phyloP scores from a whole-genome alignment of 768 basidiomycete genomes.

The Hericium coralloides region DNA sequence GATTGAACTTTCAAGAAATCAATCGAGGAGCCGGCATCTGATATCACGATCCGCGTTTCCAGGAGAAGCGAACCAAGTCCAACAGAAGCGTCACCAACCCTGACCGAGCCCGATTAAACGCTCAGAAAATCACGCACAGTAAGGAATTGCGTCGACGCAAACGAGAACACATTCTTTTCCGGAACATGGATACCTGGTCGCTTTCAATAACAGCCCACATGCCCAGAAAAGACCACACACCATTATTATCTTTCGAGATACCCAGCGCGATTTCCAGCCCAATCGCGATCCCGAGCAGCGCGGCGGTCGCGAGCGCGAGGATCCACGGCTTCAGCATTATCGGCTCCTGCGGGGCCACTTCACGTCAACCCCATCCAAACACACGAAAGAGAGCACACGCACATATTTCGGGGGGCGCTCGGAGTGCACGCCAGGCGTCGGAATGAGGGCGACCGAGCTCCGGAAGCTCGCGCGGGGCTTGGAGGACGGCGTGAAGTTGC shows the following conservation, averaged over 20 bases:
- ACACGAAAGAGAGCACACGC: background rate
- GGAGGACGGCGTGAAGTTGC: too few relatives aligned
- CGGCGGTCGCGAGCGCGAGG: background rate
- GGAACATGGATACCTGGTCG: constrained; percentile 46
- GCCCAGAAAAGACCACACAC: background rate
- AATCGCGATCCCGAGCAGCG: constrained; percentile 1
- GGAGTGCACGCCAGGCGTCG: background rate
- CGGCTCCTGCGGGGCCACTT: constrained; percentile 2
- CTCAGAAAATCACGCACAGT: constrained; percentile 21
- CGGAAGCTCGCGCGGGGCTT: background rate
- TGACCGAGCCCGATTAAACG: too few relatives aligned
- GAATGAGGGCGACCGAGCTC: background rate
- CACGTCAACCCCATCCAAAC: background rate
- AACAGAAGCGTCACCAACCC: too few relatives aligned
- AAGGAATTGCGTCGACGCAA: constrained; percentile 37
- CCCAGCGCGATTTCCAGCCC: constrained; percentile 4
- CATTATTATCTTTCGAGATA: constrained; percentile 2
- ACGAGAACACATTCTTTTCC: constrained; percentile 35
- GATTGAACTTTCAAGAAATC: too few relatives aligned
- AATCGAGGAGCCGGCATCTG: too few relatives aligned
- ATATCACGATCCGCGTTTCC: too few relatives aligned
- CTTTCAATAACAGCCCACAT: background rate
- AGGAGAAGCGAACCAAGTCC: too few relatives aligned
- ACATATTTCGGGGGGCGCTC: constrained; percentile 2
- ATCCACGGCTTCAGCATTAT: background rate